Evolutionary conservation across 768 basidiomycete genomes (phyloP).

Genomic region (Mycena polygramma): DNA sequence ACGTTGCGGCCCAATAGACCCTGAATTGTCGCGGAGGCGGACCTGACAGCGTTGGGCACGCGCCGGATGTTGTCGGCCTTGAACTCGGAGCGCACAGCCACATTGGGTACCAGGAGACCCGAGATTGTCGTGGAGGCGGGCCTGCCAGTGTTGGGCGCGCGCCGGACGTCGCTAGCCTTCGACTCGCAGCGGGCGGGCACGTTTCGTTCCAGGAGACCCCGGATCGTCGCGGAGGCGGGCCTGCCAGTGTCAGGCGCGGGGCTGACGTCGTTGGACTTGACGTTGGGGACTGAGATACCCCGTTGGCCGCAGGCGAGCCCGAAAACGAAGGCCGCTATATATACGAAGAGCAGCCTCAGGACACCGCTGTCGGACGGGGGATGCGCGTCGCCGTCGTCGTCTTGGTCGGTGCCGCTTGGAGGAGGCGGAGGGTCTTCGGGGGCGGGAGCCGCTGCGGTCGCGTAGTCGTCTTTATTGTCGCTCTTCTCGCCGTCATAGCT

Average conservation of each 20-base stretch:
- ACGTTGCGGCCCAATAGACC: no score
- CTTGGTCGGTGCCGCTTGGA: not conserved
- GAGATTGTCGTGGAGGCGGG: no score
- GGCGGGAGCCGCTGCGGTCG: not conserved
- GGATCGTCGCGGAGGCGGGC: not conserved
- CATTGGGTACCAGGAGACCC: no score
- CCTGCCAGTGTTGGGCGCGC: no score
- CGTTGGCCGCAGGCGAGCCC: not conserved
- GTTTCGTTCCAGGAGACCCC: not conserved
- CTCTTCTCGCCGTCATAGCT: not conserved
- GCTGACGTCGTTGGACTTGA: not conserved
- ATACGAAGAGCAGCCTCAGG: no score
- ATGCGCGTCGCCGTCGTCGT: not conserved
- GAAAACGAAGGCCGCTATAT: not conserved
- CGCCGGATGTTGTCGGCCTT: no score
- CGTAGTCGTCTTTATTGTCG: not conserved
- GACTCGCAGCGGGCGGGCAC: not conserved
- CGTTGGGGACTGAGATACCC: not conserved
- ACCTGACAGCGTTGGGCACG: no score
- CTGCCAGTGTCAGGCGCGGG: not conserved
- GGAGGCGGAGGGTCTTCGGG: constrained; percentile 25
- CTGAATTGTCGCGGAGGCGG: no score
- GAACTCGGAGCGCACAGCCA: no score
- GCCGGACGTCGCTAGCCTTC: no score
- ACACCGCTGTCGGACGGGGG: not conserved